phyloP scores from a whole-genome alignment of 257 asterid genomes.

The Rehmannia glutinosa region DNA sequence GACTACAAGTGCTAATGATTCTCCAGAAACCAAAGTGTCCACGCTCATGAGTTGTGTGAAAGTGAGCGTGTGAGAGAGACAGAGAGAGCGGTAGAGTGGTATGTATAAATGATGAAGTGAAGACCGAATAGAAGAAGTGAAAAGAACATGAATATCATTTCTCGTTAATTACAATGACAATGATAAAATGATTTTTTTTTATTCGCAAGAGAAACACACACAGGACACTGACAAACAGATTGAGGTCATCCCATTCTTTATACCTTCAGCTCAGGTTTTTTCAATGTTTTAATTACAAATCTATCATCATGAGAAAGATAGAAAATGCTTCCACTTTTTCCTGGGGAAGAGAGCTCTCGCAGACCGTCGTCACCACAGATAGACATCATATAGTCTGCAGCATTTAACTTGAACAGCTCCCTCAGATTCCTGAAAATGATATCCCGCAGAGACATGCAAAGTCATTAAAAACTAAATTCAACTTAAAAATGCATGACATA shows the following conservation, averaged over 20 bases:
- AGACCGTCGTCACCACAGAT: slow-evolving; percentile 94
- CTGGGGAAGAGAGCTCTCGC: slow-evolving; percentile 86
- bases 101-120: not conserved
- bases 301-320: slow-evolving; percentile 83
- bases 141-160: not conserved
- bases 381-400: slow-evolving; percentile 98
- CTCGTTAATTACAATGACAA: not conserved
- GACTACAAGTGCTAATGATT: not conserved
- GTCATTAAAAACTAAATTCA: not conserved
- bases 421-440: slow-evolving; percentile 82
- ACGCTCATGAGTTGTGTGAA: too few species aligned
- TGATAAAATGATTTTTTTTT: not conserved
- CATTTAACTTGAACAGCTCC: slow-evolving; percentile 81
- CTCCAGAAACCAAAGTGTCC: not conserved
- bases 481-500: not conserved
- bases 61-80: not conserved
- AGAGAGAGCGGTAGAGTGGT: too few species aligned
- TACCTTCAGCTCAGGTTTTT: slow-evolving; percentile 81
- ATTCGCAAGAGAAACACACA: not conserved
- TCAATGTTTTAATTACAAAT: slow-evolving; percentile 91
- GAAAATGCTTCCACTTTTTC: slow-evolving; percentile 97
- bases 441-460: slow-evolving; percentile 13
- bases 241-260: slow-evolving; percentile 7
- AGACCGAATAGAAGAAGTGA: not conserved
- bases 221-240: not conserved